Evolutionary conservation across 345 rosid genomes (phyloP), one percentile per base, ranked within the genome.

Genomic region (Lepidium sativum): DNA sequence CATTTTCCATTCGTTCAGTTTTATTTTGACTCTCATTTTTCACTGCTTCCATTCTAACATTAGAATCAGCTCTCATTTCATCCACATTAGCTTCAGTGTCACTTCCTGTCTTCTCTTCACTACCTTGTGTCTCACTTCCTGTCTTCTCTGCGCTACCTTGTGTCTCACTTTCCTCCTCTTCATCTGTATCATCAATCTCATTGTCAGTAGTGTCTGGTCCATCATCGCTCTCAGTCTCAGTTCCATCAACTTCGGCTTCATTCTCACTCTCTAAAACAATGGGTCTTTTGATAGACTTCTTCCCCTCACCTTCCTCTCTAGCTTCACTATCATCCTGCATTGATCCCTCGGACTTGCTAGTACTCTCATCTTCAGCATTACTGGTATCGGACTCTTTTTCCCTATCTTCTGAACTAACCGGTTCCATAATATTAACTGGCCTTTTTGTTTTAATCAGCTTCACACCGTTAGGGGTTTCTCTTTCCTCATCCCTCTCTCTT

Each of bases 351-450:
- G 73, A 53, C 48, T 63, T 70, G 33, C 56, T 75, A 54, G 37
- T 72, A 47, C 51, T 66, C 63, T 50, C 79, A 54, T 76, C 79
- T 72, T 77, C 73, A 44, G 61, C 33, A n/a, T 51, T 57, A 75
- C 72, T 64, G 43, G 41, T 54, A 49, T 60, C 81, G 12, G 55
- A 75, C 27, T 54, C 67, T 14, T 75, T 65, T 49, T 34, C 81
- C 61, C 62, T 73, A 71, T 55, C 78, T 45, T 18, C 66, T 6
- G 69, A 74, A 72, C 71, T 73, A 37, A 60, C 72, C 0, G 44
- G 20, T 25, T 72, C 56, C 12, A 43, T 43, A 50, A 43, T 62
- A 18, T 29, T 44, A 50, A 67, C 52, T 6, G 13, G 13, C 42
- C 4, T 39, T 39, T 66, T 60, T 14, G 8, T 15, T 44, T 52